phyloP scores from a whole-genome alignment of 345 rosid species.

The Salix purpurea region DNA sequence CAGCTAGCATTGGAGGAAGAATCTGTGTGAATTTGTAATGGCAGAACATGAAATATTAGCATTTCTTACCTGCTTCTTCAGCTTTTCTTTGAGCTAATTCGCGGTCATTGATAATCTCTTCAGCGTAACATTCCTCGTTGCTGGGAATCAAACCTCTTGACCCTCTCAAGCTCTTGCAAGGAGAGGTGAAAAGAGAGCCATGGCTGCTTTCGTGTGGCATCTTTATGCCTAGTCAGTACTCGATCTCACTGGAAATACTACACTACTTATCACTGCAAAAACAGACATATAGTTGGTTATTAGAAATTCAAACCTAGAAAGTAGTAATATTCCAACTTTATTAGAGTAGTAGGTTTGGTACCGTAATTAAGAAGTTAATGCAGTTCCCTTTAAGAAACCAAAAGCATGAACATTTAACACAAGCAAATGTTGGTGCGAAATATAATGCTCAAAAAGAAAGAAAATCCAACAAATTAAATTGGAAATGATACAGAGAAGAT shows the following conservation, averaged over 20 bases:
- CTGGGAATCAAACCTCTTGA: slow-evolving; percentile 37
- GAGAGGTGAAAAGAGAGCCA: slow-evolving; percentile 34
- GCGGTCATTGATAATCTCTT: slow-evolving; percentile 54
- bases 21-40: not conserved
- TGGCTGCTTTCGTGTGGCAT: slow-evolving; percentile 69
- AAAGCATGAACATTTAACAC: not conserved
- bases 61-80: slow-evolving; percentile 76
- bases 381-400: not conserved
- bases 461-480: not conserved
- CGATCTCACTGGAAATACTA: not conserved
- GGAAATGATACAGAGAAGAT: not conserved
- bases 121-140: slow-evolving; percentile 31
- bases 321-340: not conserved
- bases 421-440: not conserved
- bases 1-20: not conserved
- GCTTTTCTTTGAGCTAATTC: slow-evolving; percentile 89
- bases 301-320: not conserved
- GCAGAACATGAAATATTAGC: not conserved
- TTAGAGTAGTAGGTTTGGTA: not conserved
- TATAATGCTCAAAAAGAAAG: not conserved
- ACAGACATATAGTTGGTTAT: not conserved
- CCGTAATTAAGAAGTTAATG: not conserved
- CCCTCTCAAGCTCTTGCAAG: slow-evolving; percentile 56
- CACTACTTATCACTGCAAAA: not conserved
- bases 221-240: slow-evolving; percentile 2